Evolutionary conservation across 2,329 filamentous ascomycete genomes (phyloP).

Genomic region (Paecilomyces fulvus): DNA sequence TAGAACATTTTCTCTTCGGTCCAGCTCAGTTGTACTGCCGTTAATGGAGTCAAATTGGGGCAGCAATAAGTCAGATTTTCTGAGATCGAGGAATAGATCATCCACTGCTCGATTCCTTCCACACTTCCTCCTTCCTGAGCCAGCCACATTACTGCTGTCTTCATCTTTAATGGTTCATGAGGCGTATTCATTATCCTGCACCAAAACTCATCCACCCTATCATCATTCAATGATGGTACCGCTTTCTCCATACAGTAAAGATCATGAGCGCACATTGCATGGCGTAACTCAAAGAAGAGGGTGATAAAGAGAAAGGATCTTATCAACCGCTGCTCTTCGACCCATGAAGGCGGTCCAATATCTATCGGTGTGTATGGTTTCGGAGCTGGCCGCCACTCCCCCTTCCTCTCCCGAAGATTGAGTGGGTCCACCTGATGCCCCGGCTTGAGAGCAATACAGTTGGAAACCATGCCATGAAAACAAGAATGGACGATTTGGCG

Average conservation of each 20-base stretch:
- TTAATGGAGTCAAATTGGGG: too few species aligned
- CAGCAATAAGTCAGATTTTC: too few species aligned
- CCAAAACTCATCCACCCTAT: background rate
- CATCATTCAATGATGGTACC: background rate
- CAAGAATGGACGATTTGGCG: background rate
- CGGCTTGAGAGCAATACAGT: background rate
- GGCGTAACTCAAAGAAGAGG: background rate
- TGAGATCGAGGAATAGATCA: too few species aligned
- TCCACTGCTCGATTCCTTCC: background rate
- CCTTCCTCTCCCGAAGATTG: too few species aligned
- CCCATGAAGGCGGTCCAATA: background rate
- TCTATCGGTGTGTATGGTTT: background rate
- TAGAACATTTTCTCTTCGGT: too few species aligned
- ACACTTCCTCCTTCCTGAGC: background rate
- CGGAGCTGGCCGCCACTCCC: too few species aligned
- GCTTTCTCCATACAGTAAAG: background rate
- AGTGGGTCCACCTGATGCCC: too few species aligned
- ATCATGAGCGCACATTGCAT: background rate
- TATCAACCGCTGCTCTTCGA: background rate
- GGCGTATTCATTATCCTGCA: background rate
- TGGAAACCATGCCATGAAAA: background rate
- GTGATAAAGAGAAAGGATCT: background rate
- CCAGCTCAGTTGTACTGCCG: too few species aligned
- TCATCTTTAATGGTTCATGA: background rate
- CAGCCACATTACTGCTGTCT: too few species aligned